These are phyloP conservation scores for Sporothrix globosa DNA, from an alignment of 2,329 filamentous ascomycete genomes.

Conservation along the genomic window DNA sequence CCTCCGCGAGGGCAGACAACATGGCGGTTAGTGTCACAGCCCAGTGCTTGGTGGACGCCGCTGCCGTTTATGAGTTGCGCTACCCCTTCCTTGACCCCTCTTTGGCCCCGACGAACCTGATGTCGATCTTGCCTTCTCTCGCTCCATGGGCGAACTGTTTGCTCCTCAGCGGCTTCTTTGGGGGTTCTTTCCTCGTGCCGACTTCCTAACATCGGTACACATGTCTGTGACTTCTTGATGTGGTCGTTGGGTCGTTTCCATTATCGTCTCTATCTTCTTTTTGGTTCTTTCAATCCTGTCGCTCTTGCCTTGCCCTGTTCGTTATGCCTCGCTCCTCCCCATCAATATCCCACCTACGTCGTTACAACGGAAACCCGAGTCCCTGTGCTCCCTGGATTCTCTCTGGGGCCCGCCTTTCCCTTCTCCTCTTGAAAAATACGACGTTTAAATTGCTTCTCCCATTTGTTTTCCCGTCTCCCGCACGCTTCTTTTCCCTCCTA, in stretches of 20 bases:
- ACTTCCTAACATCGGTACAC: background rate
- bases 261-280: background rate
- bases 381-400: slow-evolving; percentile 16
- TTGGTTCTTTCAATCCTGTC: background rate
- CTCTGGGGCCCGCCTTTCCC: slow-evolving; percentile 20
- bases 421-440: slow-evolving; percentile 17
- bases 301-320: slow-evolving; percentile 1
- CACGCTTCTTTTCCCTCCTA: slow-evolving; percentile 22
- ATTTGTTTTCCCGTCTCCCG: slow-evolving; percentile 9
- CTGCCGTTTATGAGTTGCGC: slow-evolving; percentile 4
- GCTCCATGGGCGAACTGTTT: slow-evolving; percentile 1
- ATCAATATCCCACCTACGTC: background rate
- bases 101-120: slow-evolving; percentile 24
- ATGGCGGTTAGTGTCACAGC: slow-evolving; percentile 15
- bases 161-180: background rate
- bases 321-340: slow-evolving; percentile 2
- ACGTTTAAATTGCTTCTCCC: background rate
- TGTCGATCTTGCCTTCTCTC: slow-evolving; percentile 23
- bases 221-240: background rate
- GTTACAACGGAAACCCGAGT: background rate
- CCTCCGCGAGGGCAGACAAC: background rate
- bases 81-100: slow-evolving; percentile 18
- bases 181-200: slow-evolving; percentile 1
- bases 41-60: slow-evolving; percentile 10
- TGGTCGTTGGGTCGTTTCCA: background rate